A percentile compares a stretch with the other conserved stretches of the same genome.
Conservation (phyloP, 1,284 basidiomycete species). For the Laetiporus sulphureus region DNA sequence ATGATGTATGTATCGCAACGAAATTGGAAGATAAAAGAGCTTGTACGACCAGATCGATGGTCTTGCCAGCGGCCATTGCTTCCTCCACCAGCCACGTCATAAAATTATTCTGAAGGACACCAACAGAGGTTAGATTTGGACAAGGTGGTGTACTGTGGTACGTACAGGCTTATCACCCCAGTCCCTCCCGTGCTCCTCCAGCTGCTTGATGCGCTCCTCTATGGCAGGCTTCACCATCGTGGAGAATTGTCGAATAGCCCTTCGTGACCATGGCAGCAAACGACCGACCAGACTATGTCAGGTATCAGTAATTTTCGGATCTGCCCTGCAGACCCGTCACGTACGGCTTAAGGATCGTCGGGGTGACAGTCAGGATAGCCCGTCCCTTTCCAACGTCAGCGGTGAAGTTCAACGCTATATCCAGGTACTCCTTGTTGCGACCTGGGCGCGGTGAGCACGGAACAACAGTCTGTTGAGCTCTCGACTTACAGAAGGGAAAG, state of each 20-base stretch:
- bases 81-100: slow-evolving; percentile 15
- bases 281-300: slow-evolving; percentile 4
- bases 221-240: slow-evolving; percentile 2
- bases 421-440: slow-evolving; percentile 16
- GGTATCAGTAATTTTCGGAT: too few species aligned
- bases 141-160: not conserved
- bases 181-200: slow-evolving; percentile 2
- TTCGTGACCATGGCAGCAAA: slow-evolving; percentile 5
- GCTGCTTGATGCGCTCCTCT: slow-evolving; percentile 1
- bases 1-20: slow-evolving; percentile 25
- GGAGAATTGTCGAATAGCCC: slow-evolving; percentile 1
- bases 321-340: too few species aligned
- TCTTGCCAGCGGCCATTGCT: slow-evolving; percentile 4
- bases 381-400: slow-evolving; percentile 15
- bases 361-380: slow-evolving; percentile 9
- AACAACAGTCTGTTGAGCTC: not conserved
- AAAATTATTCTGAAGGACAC: slow-evolving; percentile 7
- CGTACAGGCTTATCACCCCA: slow-evolving; percentile 3
- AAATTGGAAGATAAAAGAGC: slow-evolving; percentile 23
- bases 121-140: not conserved
- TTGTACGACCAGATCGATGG: slow-evolving; percentile 9
- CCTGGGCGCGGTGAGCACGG: slow-evolving; percentile 9
- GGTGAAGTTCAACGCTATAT: slow-evolving; percentile 15
- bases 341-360: slow-evolving; percentile 14
- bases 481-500: slow-evolving; percentile 28